Base-by-base conservation (phyloP, 108 stramenopile species). In the Aurantiochytrium sp. region DNA sequence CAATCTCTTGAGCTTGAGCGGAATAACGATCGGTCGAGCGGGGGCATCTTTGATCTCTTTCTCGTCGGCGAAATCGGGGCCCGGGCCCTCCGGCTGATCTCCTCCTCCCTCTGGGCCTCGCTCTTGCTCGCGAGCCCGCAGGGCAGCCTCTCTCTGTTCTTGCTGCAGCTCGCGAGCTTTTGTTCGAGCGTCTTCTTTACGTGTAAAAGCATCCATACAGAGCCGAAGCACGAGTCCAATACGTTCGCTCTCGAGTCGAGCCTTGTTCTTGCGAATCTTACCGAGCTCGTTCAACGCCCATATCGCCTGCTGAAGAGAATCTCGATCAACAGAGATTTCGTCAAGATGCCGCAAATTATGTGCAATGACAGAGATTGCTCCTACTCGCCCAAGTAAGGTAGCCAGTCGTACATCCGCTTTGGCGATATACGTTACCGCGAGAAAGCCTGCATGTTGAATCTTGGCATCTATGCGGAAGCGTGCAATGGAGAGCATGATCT, bases 241-340 rank as follows among this genome's bases (percentile, higher is more conserved):
- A 47, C 51, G 45, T 1, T 83, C 49, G 49, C 28, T 83, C 49
- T 47, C 76, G 23, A 47, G 51, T 4, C 76, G 45, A 6, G 51
- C 51, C 28, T 83, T 83, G 51, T 83, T 83, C 4, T 53, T 47
- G n/a, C 51, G 45, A 35, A 83, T 5, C 51, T 83, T 83, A 6
- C 49, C 76, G 3, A 83, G 76, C 76, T 83, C 76, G 51, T 83
- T 83, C 43, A 83, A 45, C n/a, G 76, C 76, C 76, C 76, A 83
- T 18, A 83, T 83, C 12, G 51, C 76, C 49, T 83, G 76, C 4
- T 83, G 76, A 12, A 83, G 51, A 21, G 45, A 6, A 83, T 53
- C 49, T 23, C 51, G 6, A 4, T 47, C 51, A 83, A 83, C 45
- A 42, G 64, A 8, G 10, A 23, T 23, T 12, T 53, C 76, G 12